A percentile compares a stretch with the other conserved stretches of the same genome.
Conservation (phyloP, 2,329 filamentous ascomycete genomes). For the Cladosporium halotolerans region DNA sequence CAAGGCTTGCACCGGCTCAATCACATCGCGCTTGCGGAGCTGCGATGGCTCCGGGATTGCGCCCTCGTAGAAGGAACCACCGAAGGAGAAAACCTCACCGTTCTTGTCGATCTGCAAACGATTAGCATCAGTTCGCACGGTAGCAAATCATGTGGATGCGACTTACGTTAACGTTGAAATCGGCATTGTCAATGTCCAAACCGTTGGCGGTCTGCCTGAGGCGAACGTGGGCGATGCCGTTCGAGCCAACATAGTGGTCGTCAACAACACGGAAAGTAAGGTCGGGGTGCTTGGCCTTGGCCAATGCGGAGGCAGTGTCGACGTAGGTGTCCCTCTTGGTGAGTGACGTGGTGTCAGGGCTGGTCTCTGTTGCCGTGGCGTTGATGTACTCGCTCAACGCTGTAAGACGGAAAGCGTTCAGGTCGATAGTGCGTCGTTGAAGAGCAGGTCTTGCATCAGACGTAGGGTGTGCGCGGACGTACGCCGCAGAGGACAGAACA, state of each 20-base stretch:
- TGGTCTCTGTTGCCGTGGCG: slow-evolving; percentile 15
- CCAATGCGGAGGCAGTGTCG: slow-evolving; percentile 29
- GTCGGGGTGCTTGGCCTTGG: slow-evolving; percentile 31
- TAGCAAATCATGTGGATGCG: not conserved
- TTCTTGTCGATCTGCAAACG: slow-evolving; percentile 42
- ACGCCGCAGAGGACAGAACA: slow-evolving; percentile 6
- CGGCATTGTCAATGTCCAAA: slow-evolving; percentile 55
- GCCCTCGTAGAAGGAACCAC: slow-evolving; percentile 46
- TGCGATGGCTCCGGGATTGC: slow-evolving; percentile 37
- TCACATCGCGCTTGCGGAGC: slow-evolving; percentile 37
- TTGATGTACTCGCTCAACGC: slow-evolving; percentile 19
- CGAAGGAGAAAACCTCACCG: slow-evolving; percentile 53
- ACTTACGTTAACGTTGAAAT: slow-evolving; percentile 56
- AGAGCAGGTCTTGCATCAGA: slow-evolving; percentile 4
- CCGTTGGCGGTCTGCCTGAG: slow-evolving; percentile 55
- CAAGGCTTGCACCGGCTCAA: slow-evolving; percentile 41
- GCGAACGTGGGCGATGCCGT: slow-evolving; percentile 52
- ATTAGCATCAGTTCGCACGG: not conserved
- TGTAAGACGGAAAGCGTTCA: slow-evolving; percentile 29
- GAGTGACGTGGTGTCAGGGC: not conserved
- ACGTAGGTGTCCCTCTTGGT: slow-evolving; percentile 21
- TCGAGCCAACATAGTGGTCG: slow-evolving; percentile 50
- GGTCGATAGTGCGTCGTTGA: slow-evolving; percentile 24
- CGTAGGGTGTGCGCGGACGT: slow-evolving; percentile 7
- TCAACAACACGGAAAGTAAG: slow-evolving; percentile 45